These are phyloP conservation scores for Tylopilus sp. DNA, from an alignment of 768 basidiomycete species.

Conservation along the genomic window DNA sequence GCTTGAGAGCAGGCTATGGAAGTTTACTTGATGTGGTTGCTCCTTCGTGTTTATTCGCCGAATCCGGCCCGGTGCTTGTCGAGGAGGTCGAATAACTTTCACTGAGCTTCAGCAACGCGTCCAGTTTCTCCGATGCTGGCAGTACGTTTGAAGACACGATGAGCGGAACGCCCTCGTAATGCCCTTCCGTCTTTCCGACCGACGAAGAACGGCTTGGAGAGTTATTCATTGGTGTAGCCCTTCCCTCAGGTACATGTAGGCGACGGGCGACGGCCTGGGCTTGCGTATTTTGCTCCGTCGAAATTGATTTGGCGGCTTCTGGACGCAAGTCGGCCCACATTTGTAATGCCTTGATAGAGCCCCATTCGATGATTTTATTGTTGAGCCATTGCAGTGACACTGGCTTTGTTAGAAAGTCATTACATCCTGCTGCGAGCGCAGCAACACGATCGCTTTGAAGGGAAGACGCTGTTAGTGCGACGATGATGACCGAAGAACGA, in stretches of 20 bases:
- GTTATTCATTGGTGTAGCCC: slow-evolving; percentile 34
- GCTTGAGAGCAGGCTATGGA: neutral
- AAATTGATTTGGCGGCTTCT: slow-evolving; percentile 48
- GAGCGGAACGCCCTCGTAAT: slow-evolving; percentile 17
- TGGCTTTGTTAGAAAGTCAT: slow-evolving; percentile 97
- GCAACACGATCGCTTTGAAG: slow-evolving; percentile 93
- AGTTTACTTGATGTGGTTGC: slow-evolving; percentile 26
- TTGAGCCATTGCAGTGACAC: slow-evolving; percentile 94
- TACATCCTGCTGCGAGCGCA: slow-evolving; percentile 97
- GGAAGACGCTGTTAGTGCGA: slow-evolving; percentile 96
- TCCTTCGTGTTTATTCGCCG: slow-evolving; percentile 18
- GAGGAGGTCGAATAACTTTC: slow-evolving; percentile 19
- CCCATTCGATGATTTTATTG: slow-evolving; percentile 99
- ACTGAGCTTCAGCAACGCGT: slow-evolving; percentile 24
- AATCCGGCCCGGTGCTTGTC: neutral
- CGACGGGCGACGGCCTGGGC: slow-evolving; percentile 46
- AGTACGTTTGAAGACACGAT: slow-evolving; percentile 14
- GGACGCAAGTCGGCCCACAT: slow-evolving; percentile 87
- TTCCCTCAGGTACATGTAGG: slow-evolving; percentile 48
- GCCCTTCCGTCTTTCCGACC: slow-evolving; percentile 22
- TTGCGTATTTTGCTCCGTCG: slow-evolving; percentile 44
- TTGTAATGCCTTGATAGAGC: slow-evolving; percentile 90
- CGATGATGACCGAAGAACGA: slow-evolving; percentile 94
- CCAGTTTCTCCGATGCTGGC: slow-evolving; percentile 20
- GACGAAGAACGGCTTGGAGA: slow-evolving; percentile 41